Conservation (phyloP, 768 basidiomycete species). For the Collybiopsis confluens region DNA sequence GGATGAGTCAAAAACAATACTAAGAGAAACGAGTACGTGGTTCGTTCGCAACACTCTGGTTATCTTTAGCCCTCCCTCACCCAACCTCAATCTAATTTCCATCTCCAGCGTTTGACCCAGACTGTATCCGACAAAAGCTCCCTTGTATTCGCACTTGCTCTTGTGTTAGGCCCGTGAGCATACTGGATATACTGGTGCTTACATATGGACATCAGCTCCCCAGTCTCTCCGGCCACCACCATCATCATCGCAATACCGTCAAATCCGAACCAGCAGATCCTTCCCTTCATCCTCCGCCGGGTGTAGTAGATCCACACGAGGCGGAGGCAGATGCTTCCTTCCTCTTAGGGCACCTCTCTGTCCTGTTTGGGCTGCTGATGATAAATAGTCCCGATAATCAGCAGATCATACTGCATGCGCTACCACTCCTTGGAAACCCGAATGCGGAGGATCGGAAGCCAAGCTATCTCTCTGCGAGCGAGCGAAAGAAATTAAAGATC, state of each 20-base stretch:
- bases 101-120: conserved; percentile 9
- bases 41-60: no score
- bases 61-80: no score
- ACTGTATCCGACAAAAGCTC: not conserved
- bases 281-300: conserved; percentile 12
- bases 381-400: conserved; percentile 32
- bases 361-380: conserved; percentile 64
- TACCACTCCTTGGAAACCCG: conserved; percentile 16
- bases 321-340: conserved; percentile 42
- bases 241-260: not conserved
- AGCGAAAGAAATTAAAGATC: conserved; percentile 22
- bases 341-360: conserved; percentile 69
- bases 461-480: conserved; percentile 3
- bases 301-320: conserved; percentile 10
- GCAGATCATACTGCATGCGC: conserved; percentile 24
- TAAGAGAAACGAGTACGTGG: conserved; percentile 49
- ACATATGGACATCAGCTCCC: conserved; percentile 6
- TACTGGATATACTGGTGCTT: conserved; percentile 8
- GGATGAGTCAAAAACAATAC: conserved; percentile 38
- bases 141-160: conserved; percentile 1
- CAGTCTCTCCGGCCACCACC: not conserved
- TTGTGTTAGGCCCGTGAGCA: not conserved
- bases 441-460: conserved; percentile 5
- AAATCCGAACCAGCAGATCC: conserved; percentile 8
- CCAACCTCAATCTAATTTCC: no score